A percentile compares a stretch with the other conserved stretches of the same genome.
Conservation (phyloP, 2,329 filamentous ascomycete genomes). For the Amylocarpus encephaloides region DNA sequence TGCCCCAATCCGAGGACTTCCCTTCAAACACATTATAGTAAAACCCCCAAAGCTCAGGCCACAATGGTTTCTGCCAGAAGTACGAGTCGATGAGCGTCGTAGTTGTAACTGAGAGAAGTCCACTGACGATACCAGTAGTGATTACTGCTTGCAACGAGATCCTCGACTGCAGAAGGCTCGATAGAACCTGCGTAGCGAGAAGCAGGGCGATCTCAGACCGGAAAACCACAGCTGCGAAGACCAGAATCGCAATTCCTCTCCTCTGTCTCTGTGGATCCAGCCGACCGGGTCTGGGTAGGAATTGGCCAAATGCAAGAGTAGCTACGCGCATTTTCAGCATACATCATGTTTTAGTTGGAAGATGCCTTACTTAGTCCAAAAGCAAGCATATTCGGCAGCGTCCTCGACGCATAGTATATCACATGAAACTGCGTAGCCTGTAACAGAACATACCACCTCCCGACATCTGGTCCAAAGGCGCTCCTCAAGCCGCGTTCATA, state of each 20-base stretch:
- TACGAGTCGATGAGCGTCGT: constrained; percentile 80
- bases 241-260: constrained; percentile 67
- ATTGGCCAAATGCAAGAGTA: constrained; percentile 50
- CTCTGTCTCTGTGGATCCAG: constrained; percentile 44
- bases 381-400: constrained; percentile 94
- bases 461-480: constrained; percentile 62
- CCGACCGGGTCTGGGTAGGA: constrained; percentile 39
- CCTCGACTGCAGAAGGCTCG: constrained; percentile 52
- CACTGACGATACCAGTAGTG: constrained; percentile 58
- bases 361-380: constrained; percentile 70
- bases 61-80: constrained; percentile 83
- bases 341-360: neutral
- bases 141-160: constrained; percentile 54
- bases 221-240: constrained; percentile 76
- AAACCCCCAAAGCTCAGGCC: constrained; percentile 88
- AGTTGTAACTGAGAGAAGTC: constrained; percentile 57
- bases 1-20: constrained; percentile 81
- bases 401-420: constrained; percentile 85
- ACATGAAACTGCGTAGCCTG: constrained; percentile 86
- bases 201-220: constrained; percentile 83
- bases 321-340: constrained; percentile 39
- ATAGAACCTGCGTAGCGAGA: constrained; percentile 59
- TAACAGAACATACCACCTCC: constrained; percentile 73
- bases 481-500: constrained; percentile 58
- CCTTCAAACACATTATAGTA: constrained; percentile 85